Base-by-base conservation (phyloP, 108 stramenopile genomes). In the Cyclotella sp. region DNA sequence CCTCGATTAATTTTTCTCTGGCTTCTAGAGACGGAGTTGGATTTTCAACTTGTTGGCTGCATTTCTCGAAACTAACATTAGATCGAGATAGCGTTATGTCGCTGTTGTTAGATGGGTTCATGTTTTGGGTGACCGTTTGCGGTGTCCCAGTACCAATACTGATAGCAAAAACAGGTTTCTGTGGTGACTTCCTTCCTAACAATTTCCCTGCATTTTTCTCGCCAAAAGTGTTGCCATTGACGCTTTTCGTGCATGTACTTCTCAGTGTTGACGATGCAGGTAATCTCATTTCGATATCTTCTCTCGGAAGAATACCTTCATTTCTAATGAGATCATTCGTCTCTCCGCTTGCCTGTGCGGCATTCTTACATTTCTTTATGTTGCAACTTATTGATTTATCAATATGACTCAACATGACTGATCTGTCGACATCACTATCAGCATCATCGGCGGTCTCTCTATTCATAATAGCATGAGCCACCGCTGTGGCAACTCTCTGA, bases 401-500 rank as follows among this genome's bases (percentile, higher is more conserved):
- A 61, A 61, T 61, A 15, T 61, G 15, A 39, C 63, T 22, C 43
- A 64, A 26, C 63, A 64, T 64, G 63, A 64, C 22, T 44, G 67
- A 53, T 7, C 42, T 68, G 8, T 51, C 64, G 11, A 45, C 67
- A 14, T 52, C 49, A 21, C 67, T 52, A 40, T 46, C 44, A 72
- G 40, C 8, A 18, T 27, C 44, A 55, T 26, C 30, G 54, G 15
- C 19, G 19, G 18, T n/a, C 0, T 41, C 54, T 26, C 26, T 59
- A 16, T 67, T 72, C 72, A 80, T 74, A 39, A 80, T 70, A 7
- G 79, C 68, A 24, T 47, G 29, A 24, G 79, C 66, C 18, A 69
- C 79, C 10, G 79, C 79, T 0, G 72, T 43, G 3, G 79, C 79
- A 15, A 80, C 73, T 22, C 39, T 47, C 21, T 74, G 68, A 55